Conservation (phyloP, 176 grass and related monocot species). For the Oropetium thomaeum region DNA sequence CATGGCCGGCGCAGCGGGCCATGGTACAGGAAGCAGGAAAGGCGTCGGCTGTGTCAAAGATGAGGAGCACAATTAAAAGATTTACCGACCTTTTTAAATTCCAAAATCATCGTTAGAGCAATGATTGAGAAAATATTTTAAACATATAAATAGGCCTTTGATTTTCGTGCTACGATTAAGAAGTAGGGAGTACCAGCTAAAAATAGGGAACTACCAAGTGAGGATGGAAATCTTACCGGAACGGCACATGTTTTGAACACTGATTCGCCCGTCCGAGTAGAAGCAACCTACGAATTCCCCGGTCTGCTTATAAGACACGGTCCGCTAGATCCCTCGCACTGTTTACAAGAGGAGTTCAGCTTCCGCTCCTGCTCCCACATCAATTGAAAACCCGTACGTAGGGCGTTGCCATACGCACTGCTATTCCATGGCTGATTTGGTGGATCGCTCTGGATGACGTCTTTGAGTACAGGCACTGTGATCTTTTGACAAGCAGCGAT, state of each 20-base stretch:
- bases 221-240: too few species aligned
- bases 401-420: accelerated
- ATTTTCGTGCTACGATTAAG: too few species aligned
- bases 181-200: too few species aligned
- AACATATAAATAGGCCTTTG: too few species aligned
- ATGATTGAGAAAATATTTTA: too few species aligned
- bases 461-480: neutral
- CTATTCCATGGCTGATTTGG: accelerated
- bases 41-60: neutral
- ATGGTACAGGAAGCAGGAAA: neutral
- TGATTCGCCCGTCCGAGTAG: constrained; percentile 21
- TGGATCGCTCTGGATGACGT: accelerated
- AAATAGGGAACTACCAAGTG: too few species aligned
- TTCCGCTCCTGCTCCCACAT: neutral
- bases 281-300: neutral
- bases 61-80: neutral
- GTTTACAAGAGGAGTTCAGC: accelerated
- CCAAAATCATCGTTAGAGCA: too few species aligned
- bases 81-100: too few species aligned
- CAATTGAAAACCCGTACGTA: constrained; percentile 15
- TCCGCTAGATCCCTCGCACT: too few species aligned
- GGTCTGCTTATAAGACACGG: neutral
- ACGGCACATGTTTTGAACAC: too few species aligned
- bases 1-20: neutral
- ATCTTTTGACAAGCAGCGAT: accelerated